These are phyloP conservation scores for Calonectria hawksworthii DNA, from an alignment of 2,329 filamentous ascomycete genomes.

Conservation along the genomic window DNA sequence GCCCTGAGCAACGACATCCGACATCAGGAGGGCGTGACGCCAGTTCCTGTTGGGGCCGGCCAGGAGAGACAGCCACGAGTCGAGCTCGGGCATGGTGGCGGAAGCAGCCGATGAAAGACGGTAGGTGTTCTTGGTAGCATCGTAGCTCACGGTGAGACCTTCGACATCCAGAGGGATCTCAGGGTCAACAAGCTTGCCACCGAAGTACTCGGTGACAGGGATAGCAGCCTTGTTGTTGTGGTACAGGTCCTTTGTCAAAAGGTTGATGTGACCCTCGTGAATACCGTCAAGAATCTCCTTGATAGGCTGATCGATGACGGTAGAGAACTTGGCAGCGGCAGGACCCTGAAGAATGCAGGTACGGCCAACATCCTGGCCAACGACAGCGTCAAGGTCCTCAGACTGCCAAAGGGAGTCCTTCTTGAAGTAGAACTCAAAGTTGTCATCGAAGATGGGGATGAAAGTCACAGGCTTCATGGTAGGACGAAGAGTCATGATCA, in stretches of 20 bases:
- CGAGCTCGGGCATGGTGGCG: conserved; percentile 80
- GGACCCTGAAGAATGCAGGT: conserved; percentile 98
- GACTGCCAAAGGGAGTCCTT: conserved; percentile 99
- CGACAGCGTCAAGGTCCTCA: conserved; percentile 95
- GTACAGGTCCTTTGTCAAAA: conserved; percentile 85
- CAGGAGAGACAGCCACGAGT: conserved; percentile 89
- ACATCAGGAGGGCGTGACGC: conserved; percentile 94
- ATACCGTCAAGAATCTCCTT: conserved; percentile 94
- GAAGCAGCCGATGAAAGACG: conserved; percentile 83
- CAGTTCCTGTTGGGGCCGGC: conserved; percentile 90
- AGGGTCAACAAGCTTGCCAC: conserved; percentile 83
- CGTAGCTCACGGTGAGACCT: conserved; percentile 85
- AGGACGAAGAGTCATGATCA: conserved; percentile 90
- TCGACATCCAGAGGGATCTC: conserved; percentile 84
- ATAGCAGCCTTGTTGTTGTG: conserved; percentile 79
- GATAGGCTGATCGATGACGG: conserved; percentile 90
- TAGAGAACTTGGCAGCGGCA: conserved; percentile 92
- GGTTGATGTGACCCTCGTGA: conserved; percentile 88
- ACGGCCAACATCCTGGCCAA: conserved; percentile 94
- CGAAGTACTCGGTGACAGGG: conserved; percentile 94
- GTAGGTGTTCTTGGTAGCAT: conserved; percentile 84
- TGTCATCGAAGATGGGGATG: conserved; percentile 94
- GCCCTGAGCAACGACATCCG: conserved; percentile 94
- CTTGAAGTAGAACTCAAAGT: conserved; percentile 99
- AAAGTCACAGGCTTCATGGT: conserved; percentile 98